Conservation (phyloP, 2,329 filamentous ascomycete genomes). For the Amphichorda felina region DNA sequence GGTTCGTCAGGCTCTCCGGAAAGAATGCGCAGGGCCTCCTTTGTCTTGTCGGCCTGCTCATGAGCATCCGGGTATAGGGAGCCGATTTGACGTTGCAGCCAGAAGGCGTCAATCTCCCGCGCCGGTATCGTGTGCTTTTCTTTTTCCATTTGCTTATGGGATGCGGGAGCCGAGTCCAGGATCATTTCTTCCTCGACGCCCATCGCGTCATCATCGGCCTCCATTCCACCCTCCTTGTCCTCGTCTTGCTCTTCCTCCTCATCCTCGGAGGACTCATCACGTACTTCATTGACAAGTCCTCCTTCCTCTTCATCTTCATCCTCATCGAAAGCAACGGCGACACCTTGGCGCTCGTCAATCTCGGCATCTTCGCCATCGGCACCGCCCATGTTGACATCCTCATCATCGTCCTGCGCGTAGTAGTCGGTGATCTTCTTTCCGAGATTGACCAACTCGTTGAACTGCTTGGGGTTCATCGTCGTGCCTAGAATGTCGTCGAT, state of each 20-base stretch:
- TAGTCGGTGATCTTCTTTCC: constrained; percentile 99
- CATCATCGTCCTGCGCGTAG: constrained; percentile 90
- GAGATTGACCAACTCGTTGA: constrained; percentile 91
- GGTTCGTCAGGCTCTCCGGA: constrained; percentile 58
- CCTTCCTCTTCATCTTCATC: constrained; percentile 76
- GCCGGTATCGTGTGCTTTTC: constrained; percentile 59
- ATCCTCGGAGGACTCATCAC: constrained; percentile 75
- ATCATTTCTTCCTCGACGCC: constrained; percentile 75
- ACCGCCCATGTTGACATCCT: constrained; percentile 64
- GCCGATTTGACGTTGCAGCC: constrained; percentile 89
- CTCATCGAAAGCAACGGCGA: constrained; percentile 93
- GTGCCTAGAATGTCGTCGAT: constrained; percentile 87
- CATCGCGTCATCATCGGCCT: constrained; percentile 36
- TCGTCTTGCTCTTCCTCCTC: constrained; percentile 57
- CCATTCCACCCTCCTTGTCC: constrained; percentile 42
- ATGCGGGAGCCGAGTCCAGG: constrained; percentile 53
- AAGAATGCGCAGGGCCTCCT: constrained; percentile 70
- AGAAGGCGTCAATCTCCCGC: constrained; percentile 92
- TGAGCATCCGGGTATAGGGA: constrained; percentile 83
- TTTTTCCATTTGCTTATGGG: constrained; percentile 32
- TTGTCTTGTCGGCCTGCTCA: constrained; percentile 85
- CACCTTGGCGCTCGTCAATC: constrained; percentile 88
- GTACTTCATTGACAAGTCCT: constrained; percentile 70
- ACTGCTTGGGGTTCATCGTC: constrained; percentile 74
- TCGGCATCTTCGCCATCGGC: constrained; percentile 57